phyloP scores from a whole-genome alignment of 768 basidiomycete species.

The Panaeolus papilionaceus region DNA sequence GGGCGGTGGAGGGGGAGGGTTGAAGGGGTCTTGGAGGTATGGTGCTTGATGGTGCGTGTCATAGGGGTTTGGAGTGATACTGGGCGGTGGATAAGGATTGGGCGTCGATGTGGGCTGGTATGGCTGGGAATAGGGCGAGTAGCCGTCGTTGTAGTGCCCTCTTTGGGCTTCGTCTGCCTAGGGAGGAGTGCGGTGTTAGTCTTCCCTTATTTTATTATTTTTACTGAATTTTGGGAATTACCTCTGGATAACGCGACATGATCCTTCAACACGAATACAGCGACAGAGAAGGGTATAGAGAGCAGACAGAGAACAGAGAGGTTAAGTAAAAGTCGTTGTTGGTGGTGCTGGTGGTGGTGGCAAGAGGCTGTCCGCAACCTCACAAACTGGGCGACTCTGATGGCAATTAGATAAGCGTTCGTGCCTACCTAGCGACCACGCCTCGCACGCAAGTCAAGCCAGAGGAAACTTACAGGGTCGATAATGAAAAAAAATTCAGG shows the following conservation, averaged over 20 bases:
- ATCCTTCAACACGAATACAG: not conserved
- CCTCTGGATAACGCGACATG: slow-evolving; percentile 6
- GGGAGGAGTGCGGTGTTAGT: not conserved
- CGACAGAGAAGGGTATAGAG: not conserved
- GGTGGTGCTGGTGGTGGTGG: not conserved
- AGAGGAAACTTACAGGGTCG: too few relatives aligned
- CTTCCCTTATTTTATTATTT: not conserved
- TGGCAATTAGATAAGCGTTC: not conserved
- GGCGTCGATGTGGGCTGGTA: slow-evolving; percentile 31
- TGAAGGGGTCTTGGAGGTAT: slow-evolving; percentile 44
- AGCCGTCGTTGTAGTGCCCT: slow-evolving; percentile 72
- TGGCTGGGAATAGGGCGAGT: slow-evolving; percentile 49
- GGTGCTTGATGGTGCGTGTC: slow-evolving; percentile 37
- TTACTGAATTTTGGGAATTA: not conserved
- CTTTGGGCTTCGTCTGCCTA: slow-evolving; percentile 72
- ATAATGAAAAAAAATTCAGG: too few relatives aligned
- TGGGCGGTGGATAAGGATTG: slow-evolving; percentile 37
- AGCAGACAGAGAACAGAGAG: not conserved
- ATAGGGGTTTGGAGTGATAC: slow-evolving; percentile 38
- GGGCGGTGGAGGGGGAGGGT: slow-evolving; percentile 33
- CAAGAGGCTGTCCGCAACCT: slow-evolving; percentile 1
- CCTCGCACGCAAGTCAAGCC: too few relatives aligned
- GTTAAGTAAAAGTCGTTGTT: not conserved
- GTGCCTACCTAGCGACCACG: not conserved
- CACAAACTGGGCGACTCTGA: not conserved